Evolutionary conservation across 306 rosid species (phyloP).

Genomic region (Fagus crenata): DNA sequence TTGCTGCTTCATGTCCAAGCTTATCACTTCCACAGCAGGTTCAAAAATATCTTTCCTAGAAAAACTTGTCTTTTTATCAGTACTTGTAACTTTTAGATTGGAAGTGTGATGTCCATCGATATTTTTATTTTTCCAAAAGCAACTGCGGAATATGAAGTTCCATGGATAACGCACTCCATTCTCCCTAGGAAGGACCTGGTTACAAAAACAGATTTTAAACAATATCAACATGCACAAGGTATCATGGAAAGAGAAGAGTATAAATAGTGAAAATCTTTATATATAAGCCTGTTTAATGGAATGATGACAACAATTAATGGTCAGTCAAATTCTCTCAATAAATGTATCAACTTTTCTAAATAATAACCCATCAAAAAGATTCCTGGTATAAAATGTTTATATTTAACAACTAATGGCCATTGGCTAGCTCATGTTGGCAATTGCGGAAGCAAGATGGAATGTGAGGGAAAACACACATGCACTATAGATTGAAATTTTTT

Average conservation of each 20-base stretch:
- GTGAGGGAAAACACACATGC: too few species aligned
- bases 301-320: not conserved
- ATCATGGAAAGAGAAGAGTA: constrained; percentile 2
- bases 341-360: too few species aligned
- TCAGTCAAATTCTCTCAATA: too few species aligned
- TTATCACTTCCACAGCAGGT: constrained; percentile 66
- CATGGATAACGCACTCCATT: constrained; percentile 76
- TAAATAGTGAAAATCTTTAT: not conserved
- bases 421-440: too few species aligned
- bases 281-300: not conserved
- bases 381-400: too few species aligned
- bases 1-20: constrained; percentile 92
- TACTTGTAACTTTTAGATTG: constrained; percentile 32
- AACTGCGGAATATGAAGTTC: constrained; percentile 61
- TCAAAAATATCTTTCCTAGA: constrained; percentile 36
- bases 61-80: constrained; percentile 34
- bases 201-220: constrained; percentile 18
- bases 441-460: too few species aligned
- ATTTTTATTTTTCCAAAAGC: constrained; percentile 55
- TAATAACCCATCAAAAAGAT: too few species aligned
- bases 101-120: constrained; percentile 33
- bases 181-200: constrained; percentile 85
- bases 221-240: constrained; percentile 6
- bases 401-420: too few species aligned
- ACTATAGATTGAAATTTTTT: too few species aligned